These are phyloP conservation scores for Cucurbitaria berberidis DNA, from an alignment of 2,329 filamentous ascomycete species.

Conservation along the genomic window DNA sequence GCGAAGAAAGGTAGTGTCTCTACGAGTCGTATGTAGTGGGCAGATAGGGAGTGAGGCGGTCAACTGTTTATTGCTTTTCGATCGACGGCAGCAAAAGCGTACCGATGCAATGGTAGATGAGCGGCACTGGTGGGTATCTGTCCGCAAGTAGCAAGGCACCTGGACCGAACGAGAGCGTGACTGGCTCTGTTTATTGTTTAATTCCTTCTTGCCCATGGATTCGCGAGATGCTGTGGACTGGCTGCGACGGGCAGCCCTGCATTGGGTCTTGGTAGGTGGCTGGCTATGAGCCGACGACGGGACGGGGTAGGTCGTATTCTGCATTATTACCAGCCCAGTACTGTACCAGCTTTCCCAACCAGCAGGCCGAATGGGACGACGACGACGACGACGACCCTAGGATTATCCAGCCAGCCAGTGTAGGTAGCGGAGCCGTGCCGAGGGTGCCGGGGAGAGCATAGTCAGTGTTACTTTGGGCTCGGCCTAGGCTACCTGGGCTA, in stretches of 20 bases:
- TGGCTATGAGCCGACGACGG: background rate
- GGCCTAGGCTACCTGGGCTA: no score
- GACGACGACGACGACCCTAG: background rate
- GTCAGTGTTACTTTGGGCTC: background rate
- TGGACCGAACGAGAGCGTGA: background rate
- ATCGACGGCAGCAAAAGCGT: background rate
- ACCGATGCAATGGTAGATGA: slow-evolving; percentile 4
- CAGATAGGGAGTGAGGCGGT: slow-evolving; percentile 3
- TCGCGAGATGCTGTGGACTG: no score
- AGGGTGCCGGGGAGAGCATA: background rate
- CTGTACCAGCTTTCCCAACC: background rate
- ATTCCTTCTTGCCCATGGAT: background rate
- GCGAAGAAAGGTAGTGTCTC: background rate
- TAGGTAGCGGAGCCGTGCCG: background rate
- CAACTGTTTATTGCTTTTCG: slow-evolving; percentile 7
- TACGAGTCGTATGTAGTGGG: background rate
- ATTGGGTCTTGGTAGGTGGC: background rate
- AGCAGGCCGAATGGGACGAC: background rate
- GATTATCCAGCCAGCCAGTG: background rate
- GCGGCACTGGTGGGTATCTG: background rate
- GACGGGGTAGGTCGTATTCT: no score
- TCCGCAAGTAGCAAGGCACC: background rate
- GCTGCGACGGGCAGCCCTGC: no score
- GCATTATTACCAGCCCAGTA: no score
- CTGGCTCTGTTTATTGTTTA: background rate